Evolutionary conservation across 768 basidiomycete species (phyloP), one percentile per base, ranked within the genome.

Genomic region (Cystobasidium ongulense): DNA sequence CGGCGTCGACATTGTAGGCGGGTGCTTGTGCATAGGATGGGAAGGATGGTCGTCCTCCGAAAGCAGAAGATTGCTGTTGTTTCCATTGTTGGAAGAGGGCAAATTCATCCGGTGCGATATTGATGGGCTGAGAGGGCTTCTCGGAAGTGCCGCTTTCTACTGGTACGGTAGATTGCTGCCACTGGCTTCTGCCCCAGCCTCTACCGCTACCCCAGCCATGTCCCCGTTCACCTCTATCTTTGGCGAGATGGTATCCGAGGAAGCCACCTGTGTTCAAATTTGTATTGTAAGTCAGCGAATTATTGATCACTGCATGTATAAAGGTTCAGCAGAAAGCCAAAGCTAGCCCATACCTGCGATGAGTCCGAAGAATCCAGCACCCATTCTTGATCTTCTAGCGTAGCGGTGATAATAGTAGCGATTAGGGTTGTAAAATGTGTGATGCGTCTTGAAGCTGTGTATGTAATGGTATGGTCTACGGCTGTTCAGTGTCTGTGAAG

Each of bases 201-300:
- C 31, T 36, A 13, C 63, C 33, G 33, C 46, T 35, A 31, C 38
- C 46, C 65, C 65, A 52, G 65, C 65, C 29, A 33, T 52, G 65
- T 8, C 31, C 63, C 11, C 21, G 36, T 38, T 64, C 27, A 36
- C 11, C 63, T 25, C 43, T 64, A 21, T 36, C 63, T 54, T 54
- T 71, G 53, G 53, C 68, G 15, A 54, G 27, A 33, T 71, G 68
- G 27, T 71, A 71, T 3, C 68, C 68, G 53, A 71, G 31, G 68
- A 71, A 36, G 17, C 68, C 68, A 33, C 68, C 68, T 71, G 38
- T 4, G 31, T 7, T 23, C n/a, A n/a, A n/a, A n/a, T n/a, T n/a
- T n/a, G n/a, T n/a, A n/a, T n/a, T n/a, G n/a, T n/a, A n/a, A n/a
- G n/a, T n/a, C n/a, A n/a, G n/a, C n/a, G n/a, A n/a, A n/a, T n/a